These are phyloP conservation scores for Lentinula novae-zelandiae DNA, from an alignment of 1,284 basidiomycete genomes.

Conservation along the genomic window DNA sequence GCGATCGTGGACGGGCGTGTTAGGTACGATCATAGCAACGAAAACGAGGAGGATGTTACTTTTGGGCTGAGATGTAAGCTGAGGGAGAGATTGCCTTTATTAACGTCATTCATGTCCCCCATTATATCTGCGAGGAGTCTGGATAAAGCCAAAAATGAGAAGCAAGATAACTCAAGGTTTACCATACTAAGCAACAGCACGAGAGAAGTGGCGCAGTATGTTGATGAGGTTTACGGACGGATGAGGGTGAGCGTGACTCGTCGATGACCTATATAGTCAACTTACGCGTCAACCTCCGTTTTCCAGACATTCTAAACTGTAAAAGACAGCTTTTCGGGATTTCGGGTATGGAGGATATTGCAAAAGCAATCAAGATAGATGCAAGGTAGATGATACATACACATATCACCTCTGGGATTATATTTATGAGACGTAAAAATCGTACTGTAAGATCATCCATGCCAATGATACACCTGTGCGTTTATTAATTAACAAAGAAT, in stretches of 20 bases:
- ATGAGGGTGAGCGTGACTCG: slow-evolving; percentile 3
- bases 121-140: neutral
- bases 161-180: neutral
- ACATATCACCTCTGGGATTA: neutral
- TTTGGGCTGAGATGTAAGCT: neutral
- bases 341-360: no score
- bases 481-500: slow-evolving; percentile 9
- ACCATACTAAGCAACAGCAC: neutral
- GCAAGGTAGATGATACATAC: neutral
- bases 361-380: neutral
- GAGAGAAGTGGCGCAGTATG: neutral
- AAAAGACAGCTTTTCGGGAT: no score
- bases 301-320: neutral
- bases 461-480: slow-evolving; percentile 59
- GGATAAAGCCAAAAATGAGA: no score
- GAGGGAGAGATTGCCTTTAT: slow-evolving; percentile 1
- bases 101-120: neutral
- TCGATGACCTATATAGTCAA: neutral
- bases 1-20: neutral
- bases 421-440: slow-evolving; percentile 50
- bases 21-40: neutral
- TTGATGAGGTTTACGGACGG: slow-evolving; percentile 9
- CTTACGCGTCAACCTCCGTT: neutral
- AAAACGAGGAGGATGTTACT: neutral
- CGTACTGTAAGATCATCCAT: slow-evolving; percentile 82